Conservation (phyloP, 139 green algal genomes). For the Microglena sp. region DNA sequence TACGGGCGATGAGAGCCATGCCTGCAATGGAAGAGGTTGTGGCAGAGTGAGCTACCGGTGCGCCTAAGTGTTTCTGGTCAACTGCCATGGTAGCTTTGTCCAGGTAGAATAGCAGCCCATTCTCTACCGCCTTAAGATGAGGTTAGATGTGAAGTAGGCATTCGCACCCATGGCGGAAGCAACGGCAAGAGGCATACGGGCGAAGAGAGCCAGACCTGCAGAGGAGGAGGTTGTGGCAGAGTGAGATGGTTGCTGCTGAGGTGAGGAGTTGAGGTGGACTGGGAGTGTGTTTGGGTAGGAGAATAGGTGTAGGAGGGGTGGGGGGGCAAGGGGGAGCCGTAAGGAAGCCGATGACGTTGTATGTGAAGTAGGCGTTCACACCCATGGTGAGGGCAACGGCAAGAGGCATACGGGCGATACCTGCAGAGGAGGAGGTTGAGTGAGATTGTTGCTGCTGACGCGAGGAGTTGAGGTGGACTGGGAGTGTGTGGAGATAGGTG, state of each 20-base stretch:
- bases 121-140: too few species aligned
- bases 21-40: constrained; percentile 33
- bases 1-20: constrained; percentile 63
- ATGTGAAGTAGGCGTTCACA: constrained; percentile 69
- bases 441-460: too few species aligned
- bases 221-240: constrained; percentile 26
- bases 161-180: constrained; percentile 57
- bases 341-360: constrained; percentile 8
- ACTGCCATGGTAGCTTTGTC: too few species aligned
- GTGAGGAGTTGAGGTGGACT: too few species aligned
- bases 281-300: too few species aligned
- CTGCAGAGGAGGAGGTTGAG: constrained; percentile 25
- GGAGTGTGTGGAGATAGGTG: not conserved
- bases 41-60: constrained; percentile 12
- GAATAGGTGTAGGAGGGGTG: too few species aligned
- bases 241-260: constrained; percentile 56
- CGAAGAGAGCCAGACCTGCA: not conserved
- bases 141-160: constrained; percentile 65
- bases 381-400: constrained; percentile 71
- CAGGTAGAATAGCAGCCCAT: too few species aligned
- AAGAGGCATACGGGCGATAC: too few species aligned
- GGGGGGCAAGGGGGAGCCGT: too few species aligned
- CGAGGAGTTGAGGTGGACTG: not conserved
- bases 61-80: too few species aligned
- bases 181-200: not conserved